Conservation (phyloP, 1,139 yeast species). For the Suhomyces bokatorum region DNA sequence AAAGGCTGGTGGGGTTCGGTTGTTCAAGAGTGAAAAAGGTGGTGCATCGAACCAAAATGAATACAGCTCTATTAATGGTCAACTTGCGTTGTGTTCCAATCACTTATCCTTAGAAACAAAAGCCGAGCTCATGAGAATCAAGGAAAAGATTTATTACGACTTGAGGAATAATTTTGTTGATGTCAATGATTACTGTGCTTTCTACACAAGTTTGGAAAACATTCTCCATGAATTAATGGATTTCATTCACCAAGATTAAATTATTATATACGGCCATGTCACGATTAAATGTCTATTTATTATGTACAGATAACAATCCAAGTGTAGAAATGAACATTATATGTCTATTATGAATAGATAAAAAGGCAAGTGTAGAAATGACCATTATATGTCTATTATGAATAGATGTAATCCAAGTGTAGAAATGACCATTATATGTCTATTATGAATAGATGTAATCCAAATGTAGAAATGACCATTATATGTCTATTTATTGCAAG, state of each 20-base stretch:
- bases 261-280: no score
- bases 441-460: no score
- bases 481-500: no score
- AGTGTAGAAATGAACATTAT: no score
- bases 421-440: no score
- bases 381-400: no score
- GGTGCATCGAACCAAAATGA: not conserved
- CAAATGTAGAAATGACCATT: no score
- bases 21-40: not conserved
- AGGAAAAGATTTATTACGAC: slow-evolving; percentile 43
- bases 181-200: slow-evolving; percentile 48
- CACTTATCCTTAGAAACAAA: slow-evolving; percentile 14
- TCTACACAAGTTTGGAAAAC: slow-evolving; percentile 44
- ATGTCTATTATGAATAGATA: no score
- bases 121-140: slow-evolving; percentile 35
- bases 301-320: not conserved
- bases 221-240: slow-evolving; percentile 43
- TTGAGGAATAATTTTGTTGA: slow-evolving; percentile 47
- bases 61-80: slow-evolving; percentile 4
- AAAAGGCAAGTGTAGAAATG: no score
- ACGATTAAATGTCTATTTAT: not conserved
- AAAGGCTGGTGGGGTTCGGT: not conserved
- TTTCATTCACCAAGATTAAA: slow-evolving; percentile 24
- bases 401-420: no score
- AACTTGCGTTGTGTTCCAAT: slow-evolving; percentile 13